Base-by-base conservation (phyloP, 306 rosid species). In the Macrotyloma uniflorum region DNA sequence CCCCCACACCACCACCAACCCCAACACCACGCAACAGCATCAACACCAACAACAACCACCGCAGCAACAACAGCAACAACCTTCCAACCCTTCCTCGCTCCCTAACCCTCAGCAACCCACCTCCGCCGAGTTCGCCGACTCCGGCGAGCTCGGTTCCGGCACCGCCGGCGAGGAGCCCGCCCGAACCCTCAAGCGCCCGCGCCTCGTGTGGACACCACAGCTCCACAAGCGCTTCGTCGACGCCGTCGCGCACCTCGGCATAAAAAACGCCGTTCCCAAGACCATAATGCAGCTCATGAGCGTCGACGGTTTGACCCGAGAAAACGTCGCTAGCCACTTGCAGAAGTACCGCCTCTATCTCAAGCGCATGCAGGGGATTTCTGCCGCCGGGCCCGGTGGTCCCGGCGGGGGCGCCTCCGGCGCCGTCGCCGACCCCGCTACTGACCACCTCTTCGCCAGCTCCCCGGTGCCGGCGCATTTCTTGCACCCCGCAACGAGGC, bases 251-350 rank as follows among this genome's bases (percentile, higher is more conserved):
- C 98, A 95, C 80, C 83, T 95, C 72, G 98, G 98, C 38, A 92
- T 92, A 32, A 92, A 94, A 83, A 95, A 92, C 79, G 98, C 98
- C 5, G 98, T 95, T 2, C 98, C 98, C 51, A 95, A 95, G 86
- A 95, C 97, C 51, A 95, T 95, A 91, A 95, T 95, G 98, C 98
- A 95, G 98, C 93, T 95, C 26, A 95, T 95, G 98, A 92, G 97
- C 74, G 98, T 95, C 5, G 98, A 95, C 18, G 98, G 98, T n/a
- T 83, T 95, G 72, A 95, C 98, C 9, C 51, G 98, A 4, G 98
- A 95, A 72, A 95, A 95, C 84, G 98, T 95, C 1, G 98, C 98
- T 5, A 92, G 98, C 69, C 98, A 95, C 85, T 67, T 95, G 76
- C 98, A 95, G 67, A 95, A 95, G 83, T 95, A 95, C 83, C 88